Conservation (phyloP, 2,329 filamentous ascomycete genomes). For the Talaromyces sp. region DNA sequence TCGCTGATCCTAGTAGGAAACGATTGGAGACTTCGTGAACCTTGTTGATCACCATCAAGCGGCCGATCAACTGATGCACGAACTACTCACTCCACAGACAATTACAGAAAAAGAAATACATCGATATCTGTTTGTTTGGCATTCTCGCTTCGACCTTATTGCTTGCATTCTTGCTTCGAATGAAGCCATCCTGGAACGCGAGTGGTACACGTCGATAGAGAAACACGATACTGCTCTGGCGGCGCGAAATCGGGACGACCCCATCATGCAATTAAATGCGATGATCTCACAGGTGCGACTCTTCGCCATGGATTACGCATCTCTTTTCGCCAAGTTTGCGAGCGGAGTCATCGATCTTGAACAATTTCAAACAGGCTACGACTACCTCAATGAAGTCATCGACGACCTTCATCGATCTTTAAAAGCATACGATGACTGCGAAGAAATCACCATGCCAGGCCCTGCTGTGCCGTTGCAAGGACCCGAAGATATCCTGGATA, state of each 20-base stretch:
- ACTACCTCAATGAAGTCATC: conserved; percentile 47
- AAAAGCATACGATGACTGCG: conserved; percentile 61
- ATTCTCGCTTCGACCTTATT: conserved; percentile 81
- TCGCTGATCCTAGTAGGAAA: conserved; percentile 60
- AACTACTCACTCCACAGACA: conserved; percentile 72
- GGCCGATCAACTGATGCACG: conserved; percentile 74
- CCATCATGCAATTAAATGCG: conserved; percentile 65
- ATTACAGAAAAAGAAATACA: conserved; percentile 68
- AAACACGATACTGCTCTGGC: conserved; percentile 62
- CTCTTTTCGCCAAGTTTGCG: conserved; percentile 67
- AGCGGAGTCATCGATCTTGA: conserved; percentile 62
- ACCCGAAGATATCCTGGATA: conserved; percentile 68
- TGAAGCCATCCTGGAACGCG: conserved; percentile 66
- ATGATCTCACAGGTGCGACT: conserved; percentile 65
- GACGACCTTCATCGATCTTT: conserved; percentile 50
- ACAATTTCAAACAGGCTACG: conserved; percentile 63
- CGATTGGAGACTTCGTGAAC: conserved; percentile 92
- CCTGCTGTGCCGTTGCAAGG: conserved; percentile 51
- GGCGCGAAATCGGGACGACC: conserved; percentile 57
- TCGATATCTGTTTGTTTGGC: conserved; percentile 80
- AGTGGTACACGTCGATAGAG: conserved; percentile 71
- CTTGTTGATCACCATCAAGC: conserved; percentile 89
- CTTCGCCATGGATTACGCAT: conserved; percentile 75
- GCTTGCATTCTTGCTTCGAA: conserved; percentile 79
- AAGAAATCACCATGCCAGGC: conserved; percentile 63